Conservation (phyloP, 2,329 filamentous ascomycete species). For the Aureobasidium vineae region DNA sequence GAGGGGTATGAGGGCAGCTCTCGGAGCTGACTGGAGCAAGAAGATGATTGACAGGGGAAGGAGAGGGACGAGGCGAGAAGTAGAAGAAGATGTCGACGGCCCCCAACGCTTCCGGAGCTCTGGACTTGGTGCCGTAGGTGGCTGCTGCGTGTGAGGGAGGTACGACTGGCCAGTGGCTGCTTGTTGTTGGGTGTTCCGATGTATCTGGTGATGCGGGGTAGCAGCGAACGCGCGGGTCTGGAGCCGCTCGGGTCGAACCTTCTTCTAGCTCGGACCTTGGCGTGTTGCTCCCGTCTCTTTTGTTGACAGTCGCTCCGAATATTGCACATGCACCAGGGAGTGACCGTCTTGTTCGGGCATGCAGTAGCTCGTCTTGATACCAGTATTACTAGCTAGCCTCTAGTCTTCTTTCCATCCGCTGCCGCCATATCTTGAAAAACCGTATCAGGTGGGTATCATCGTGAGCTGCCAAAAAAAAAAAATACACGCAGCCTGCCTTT, state of each 20-base stretch:
- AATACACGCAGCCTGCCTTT: background rate
- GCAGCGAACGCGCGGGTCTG: constrained; percentile 1
- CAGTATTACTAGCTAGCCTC: constrained; percentile 2
- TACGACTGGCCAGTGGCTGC: background rate
- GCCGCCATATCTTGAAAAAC: background rate
- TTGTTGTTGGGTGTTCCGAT: background rate
- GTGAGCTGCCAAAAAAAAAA: constrained; percentile 3
- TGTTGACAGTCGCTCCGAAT: background rate
- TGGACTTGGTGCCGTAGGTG: constrained; percentile 14
- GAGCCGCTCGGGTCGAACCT: constrained; percentile 9
- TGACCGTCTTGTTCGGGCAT: background rate
- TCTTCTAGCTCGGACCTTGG: background rate
- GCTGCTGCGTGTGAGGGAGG: constrained; percentile 8
- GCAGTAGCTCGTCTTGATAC: background rate
- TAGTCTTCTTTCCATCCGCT: background rate
- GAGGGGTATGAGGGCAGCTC: constrained; percentile 10
- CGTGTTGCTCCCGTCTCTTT: background rate
- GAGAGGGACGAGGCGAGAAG: constrained; percentile 1
- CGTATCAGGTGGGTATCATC: constrained; percentile 8
- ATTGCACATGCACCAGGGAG: background rate
- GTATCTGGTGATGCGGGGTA: constrained; percentile 14
- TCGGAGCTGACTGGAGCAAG: background rate
- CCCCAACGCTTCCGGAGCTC: constrained; percentile 16
- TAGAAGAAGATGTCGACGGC: constrained; percentile 16
- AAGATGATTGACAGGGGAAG: constrained; percentile 22